Conservation (phyloP, 345 rosid species). For the Kernera saxatilis region DNA sequence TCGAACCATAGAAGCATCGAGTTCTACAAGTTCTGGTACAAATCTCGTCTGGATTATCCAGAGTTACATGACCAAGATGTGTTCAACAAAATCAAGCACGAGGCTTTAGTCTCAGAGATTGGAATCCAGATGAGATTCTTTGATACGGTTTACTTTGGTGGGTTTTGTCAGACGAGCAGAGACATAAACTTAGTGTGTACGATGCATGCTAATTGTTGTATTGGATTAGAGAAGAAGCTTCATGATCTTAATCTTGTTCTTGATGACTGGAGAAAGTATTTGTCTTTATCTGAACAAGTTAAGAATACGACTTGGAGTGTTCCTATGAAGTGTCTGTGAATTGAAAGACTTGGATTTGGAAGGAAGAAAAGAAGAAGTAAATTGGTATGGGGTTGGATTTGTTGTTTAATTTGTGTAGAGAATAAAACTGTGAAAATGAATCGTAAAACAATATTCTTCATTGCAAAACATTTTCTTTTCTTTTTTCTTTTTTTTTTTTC, state of each 20-base stretch:
- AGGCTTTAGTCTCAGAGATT: constrained; percentile 27
- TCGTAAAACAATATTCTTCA: not conserved
- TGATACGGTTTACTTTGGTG: constrained; percentile 62
- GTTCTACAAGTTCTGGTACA: constrained; percentile 72
- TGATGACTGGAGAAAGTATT: constrained; percentile 53
- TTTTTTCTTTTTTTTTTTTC: not conserved
- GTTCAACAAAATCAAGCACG: constrained; percentile 51
- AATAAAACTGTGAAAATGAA: not conserved
- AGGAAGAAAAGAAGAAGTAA: too few relatives aligned
- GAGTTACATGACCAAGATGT: constrained; percentile 73
- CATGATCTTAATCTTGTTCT: constrained; percentile 54
- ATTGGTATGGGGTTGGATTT: not conserved
- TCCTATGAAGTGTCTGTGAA: constrained; percentile 46
- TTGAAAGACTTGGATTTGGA: constrained; percentile 11
- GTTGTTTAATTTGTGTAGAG: not conserved
- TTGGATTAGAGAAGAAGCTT: constrained; percentile 55
- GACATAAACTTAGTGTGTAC: constrained; percentile 62
- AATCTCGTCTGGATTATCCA: constrained; percentile 43
- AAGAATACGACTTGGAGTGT: constrained; percentile 46
- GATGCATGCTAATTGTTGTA: constrained; percentile 84
- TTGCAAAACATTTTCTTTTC: not conserved
- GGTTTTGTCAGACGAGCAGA: constrained; percentile 57
- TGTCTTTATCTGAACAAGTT: constrained; percentile 22
- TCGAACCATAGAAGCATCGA: constrained; percentile 47
- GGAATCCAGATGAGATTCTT: constrained; percentile 53